Evolutionary conservation across 306 rosid species (phyloP).

Genomic region (Pterocarpus santalinus): DNA sequence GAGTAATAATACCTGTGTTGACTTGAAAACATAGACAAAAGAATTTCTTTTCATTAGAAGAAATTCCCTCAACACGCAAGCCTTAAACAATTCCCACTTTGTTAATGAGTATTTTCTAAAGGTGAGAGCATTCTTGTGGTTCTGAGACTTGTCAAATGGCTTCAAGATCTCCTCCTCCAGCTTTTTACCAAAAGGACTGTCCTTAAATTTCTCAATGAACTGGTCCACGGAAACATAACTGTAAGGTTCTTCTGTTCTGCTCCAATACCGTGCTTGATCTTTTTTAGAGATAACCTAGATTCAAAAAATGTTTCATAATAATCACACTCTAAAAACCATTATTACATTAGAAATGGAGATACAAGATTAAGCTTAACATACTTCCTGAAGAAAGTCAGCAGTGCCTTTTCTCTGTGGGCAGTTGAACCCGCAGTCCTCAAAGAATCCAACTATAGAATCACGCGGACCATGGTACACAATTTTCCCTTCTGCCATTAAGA

Average conservation of each 20-base stretch:
- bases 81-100: constrained; percentile 63
- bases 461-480: constrained; percentile 72
- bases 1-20: constrained; percentile 60
- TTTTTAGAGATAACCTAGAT: constrained; percentile 64
- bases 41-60: constrained; percentile 71
- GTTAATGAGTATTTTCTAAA: constrained; percentile 54
- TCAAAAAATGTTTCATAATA: constrained; percentile 2
- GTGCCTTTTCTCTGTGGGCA: constrained; percentile 66
- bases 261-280: constrained; percentile 71
- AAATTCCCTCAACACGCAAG: constrained; percentile 58
- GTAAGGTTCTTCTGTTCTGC: constrained; percentile 48
- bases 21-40: constrained; percentile 62
- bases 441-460: constrained; percentile 53
- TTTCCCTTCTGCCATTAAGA: constrained; percentile 71
- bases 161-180: constrained; percentile 51
- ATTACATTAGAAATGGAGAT: constrained; percentile 27
- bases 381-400: constrained; percentile 77
- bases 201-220: constrained; percentile 54
- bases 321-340: constrained; percentile 1
- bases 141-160: constrained; percentile 55
- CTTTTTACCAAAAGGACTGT: constrained; percentile 51
- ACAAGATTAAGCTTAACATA: constrained; percentile 27
- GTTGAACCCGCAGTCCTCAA: constrained; percentile 58
- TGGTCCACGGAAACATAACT: constrained; percentile 53
- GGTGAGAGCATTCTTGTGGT: constrained; percentile 53